Base-by-base conservation (phyloP, 805 yeast genomes). In the Cyberlindnera saturnus region DNA sequence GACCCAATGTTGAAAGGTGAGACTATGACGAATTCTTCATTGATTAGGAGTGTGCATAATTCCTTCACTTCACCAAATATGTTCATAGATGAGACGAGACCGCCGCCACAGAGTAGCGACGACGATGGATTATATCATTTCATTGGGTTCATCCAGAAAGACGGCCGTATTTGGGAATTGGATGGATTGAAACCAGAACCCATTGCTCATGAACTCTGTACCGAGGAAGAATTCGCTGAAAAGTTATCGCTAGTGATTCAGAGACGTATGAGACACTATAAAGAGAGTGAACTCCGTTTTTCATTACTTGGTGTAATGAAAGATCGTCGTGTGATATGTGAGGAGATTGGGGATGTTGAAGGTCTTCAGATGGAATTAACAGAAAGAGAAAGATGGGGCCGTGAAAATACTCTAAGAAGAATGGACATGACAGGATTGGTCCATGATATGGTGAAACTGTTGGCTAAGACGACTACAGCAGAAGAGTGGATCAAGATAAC, bases 111-210 rank as follows among this genome's bases (percentile, higher is more conserved):
- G 4, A 40, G 41, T 1, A 69, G 63, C 28, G 71, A 73, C 31
- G 60, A 71, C 44, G 80, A 76, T 46, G 82, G 78, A 2, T 48
- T 78, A 8, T 81, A 69, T 59, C 87, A 81, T 52, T 81, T 79
- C 50, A 66, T 81, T 34, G 81, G 84, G 1, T 81, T 74, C 55
- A 59, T 76, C 3, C 62, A 58, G 32, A 36, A 43, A 11, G 59
- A 71, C 41, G 77, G 73, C 23, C 56, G 57, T 29, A 63, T 81
- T 13, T 77, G 75, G 55, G 87, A 81, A 53, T 61, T 81, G 39
- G 87, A 81, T 55, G 87, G 87, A 2, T 64, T 81, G 40, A 76
- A 74, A 43, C 64, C 62, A 18, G 70, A 59, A 36, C 85, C 86
- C 3, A 77, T 81, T 34, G 62, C 60, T 40, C 86, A 80, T 52